phyloP scores from a whole-genome alignment of 257 asterid genomes.

The Solanum piurae region DNA sequence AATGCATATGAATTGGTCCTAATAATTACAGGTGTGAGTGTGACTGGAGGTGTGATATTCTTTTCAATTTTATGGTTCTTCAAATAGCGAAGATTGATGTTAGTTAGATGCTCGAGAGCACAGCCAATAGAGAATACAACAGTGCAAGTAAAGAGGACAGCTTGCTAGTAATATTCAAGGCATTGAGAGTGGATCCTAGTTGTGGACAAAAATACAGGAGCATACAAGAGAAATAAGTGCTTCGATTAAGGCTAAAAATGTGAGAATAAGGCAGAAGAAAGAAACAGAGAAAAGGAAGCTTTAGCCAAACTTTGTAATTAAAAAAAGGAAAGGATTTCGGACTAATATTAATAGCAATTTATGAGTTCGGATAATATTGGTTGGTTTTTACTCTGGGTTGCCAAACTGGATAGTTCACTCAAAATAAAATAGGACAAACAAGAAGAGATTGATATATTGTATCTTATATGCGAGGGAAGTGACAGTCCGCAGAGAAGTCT shows the following conservation, averaged over 20 bases:
- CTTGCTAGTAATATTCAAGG: neutral
- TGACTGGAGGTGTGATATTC: constrained; percentile 43
- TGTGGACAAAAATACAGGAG: neutral
- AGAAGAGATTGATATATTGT: neutral
- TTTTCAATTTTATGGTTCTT: constrained; percentile 63
- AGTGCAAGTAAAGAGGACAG: neutral
- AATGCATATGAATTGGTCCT: neutral
- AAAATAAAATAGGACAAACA: neutral
- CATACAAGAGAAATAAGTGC: neutral
- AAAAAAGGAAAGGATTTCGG: neutral
- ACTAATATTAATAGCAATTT: neutral
- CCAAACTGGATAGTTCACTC: neutral
- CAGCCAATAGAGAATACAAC: neutral
- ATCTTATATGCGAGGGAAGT: neutral
- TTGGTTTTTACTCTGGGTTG: neutral
- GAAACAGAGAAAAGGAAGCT: neutral
- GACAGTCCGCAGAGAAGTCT: neutral
- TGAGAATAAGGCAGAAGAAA: neutral
- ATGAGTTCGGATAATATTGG: neutral
- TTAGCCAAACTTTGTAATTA: neutral
- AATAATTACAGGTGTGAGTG: neutral
- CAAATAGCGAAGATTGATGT: constrained; percentile 75
- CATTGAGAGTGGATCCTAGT: neutral
- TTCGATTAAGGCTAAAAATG: neutral
- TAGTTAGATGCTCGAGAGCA: constrained; percentile 22